These are phyloP conservation scores for Chlamydomonas incerta DNA, from an alignment of 139 green algal genomes.

Conservation along the genomic window DNA sequence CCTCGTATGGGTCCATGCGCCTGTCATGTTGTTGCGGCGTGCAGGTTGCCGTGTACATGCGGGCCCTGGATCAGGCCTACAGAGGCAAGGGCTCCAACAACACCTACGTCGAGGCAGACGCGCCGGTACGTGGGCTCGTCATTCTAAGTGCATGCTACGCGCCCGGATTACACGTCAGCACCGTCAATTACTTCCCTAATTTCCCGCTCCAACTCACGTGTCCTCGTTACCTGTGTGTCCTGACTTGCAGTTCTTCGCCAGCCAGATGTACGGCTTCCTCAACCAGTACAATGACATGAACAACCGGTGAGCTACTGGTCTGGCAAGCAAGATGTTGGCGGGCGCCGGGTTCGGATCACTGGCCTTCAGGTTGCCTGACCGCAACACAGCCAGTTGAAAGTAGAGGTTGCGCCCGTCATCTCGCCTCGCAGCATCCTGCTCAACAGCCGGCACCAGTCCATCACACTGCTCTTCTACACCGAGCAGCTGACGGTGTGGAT, in stretches of 20 bases:
- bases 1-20: not conserved
- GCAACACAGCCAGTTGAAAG: too few relatives aligned
- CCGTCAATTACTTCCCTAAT: too few relatives aligned
- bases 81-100: not conserved
- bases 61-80: constrained; percentile 19
- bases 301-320: too few relatives aligned
- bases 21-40: too few relatives aligned
- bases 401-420: too few relatives aligned
- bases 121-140: not conserved
- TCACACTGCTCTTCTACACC: not conserved
- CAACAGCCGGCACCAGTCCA: not conserved
- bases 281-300: not conserved
- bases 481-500: not conserved
- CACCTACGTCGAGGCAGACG: not conserved
- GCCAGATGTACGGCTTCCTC: not conserved
- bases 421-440: not conserved
- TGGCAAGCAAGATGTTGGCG: too few relatives aligned
- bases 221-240: too few relatives aligned
- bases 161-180: too few relatives aligned
- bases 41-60: not conserved
- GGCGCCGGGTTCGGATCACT: too few relatives aligned
- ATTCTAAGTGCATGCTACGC: too few relatives aligned
- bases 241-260: not conserved
- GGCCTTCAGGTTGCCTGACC: too few relatives aligned
- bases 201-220: too few relatives aligned